phyloP scores from a whole-genome alignment of 257 asterid genomes.

The Craterostigma plantagineum region DNA sequence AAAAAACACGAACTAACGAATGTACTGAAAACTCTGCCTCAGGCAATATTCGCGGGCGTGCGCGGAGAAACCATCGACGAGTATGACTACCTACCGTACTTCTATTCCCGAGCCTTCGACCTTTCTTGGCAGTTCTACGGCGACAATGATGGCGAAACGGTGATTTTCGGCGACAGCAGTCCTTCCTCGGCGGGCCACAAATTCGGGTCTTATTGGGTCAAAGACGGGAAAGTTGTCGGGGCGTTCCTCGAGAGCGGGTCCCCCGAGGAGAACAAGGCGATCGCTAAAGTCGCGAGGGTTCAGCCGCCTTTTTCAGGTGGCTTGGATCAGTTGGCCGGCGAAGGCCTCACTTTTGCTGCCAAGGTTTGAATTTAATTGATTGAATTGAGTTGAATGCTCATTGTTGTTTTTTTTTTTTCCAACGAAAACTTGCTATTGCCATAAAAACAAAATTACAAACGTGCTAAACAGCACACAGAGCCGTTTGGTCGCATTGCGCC shows the following conservation, averaged over 20 bases:
- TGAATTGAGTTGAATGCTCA: too few species aligned
- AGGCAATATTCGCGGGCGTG: conserved; percentile 64
- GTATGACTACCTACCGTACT: conserved; percentile 76
- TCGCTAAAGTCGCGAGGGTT: conserved; percentile 60
- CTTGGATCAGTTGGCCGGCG: conserved; percentile 48
- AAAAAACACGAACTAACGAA: too few species aligned
- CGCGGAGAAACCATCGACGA: conserved; percentile 48
- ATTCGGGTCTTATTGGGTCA: conserved; percentile 79
- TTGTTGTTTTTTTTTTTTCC: too few species aligned
- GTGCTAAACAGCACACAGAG: too few species aligned
- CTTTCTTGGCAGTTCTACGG: conserved; percentile 87
- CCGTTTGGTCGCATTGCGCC: too few species aligned
- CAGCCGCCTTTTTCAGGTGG: conserved; percentile 55
- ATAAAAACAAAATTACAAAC: too few species aligned
- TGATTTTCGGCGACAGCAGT: conserved; percentile 54
- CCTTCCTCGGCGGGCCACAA: conserved; percentile 58
- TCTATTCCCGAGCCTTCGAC: conserved; percentile 74
- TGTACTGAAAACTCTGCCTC: too few species aligned
- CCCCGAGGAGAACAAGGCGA: conserved; percentile 72
- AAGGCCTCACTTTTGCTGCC: conserved; percentile 57
- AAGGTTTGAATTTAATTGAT: conserved; percentile 13
- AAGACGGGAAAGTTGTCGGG: conserved; percentile 66
- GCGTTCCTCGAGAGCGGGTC: conserved; percentile 80
- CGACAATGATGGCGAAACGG: conserved; percentile 62
- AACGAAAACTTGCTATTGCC: too few species aligned